Percentiles rank a stretch among this genome's conserved stretches.
phyloP scores from a whole-genome alignment of 352 stramenopile species.

The Globisporangium iwayamae region DNA sequence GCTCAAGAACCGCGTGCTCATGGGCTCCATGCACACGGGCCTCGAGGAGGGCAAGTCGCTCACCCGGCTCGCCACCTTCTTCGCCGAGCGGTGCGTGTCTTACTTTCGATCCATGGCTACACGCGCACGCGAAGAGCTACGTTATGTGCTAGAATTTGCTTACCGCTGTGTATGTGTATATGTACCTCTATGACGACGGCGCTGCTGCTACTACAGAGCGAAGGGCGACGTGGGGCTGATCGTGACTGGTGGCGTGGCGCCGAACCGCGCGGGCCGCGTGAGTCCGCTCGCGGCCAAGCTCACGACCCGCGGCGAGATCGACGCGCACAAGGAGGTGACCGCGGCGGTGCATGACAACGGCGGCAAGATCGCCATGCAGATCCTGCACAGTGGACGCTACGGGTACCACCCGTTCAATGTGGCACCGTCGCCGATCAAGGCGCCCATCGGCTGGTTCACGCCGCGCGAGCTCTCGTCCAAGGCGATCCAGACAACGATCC shows the following conservation, averaged over 20 bases:
- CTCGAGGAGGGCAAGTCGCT: slow-evolving; percentile 83
- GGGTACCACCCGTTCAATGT: slow-evolving; percentile 95
- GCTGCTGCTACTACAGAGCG: slow-evolving; percentile 36
- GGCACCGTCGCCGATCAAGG: slow-evolving; percentile 89
- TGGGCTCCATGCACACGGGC: slow-evolving; percentile 92
- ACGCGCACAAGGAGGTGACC: slow-evolving; percentile 92
- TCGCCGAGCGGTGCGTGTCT: slow-evolving; percentile 75
- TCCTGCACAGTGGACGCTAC: slow-evolving; percentile 94
- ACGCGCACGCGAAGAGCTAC: not conserved
- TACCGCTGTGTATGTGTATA: not conserved
- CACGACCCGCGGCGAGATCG: slow-evolving; percentile 85
- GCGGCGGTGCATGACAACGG: slow-evolving; percentile 88
- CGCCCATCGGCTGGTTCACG: slow-evolving; percentile 92
- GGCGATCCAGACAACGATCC: slow-evolving; percentile 90
- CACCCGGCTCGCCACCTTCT: slow-evolving; percentile 91
- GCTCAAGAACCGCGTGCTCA: slow-evolving; percentile 86
- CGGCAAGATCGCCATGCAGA: slow-evolving; percentile 90
- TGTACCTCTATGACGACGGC: not conserved
- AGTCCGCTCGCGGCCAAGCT: slow-evolving; percentile 94
- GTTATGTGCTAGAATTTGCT: not conserved
- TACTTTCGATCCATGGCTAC: too few relatives aligned
- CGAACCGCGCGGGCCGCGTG: slow-evolving; percentile 92
- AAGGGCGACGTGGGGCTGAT: slow-evolving; percentile 93
- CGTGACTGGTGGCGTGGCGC: slow-evolving; percentile 92
- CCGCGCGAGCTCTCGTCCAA: slow-evolving; percentile 78